Evolutionary conservation across 192 early-diverging fungal species (phyloP).

Genomic region (Haplosporangium gracile): DNA sequence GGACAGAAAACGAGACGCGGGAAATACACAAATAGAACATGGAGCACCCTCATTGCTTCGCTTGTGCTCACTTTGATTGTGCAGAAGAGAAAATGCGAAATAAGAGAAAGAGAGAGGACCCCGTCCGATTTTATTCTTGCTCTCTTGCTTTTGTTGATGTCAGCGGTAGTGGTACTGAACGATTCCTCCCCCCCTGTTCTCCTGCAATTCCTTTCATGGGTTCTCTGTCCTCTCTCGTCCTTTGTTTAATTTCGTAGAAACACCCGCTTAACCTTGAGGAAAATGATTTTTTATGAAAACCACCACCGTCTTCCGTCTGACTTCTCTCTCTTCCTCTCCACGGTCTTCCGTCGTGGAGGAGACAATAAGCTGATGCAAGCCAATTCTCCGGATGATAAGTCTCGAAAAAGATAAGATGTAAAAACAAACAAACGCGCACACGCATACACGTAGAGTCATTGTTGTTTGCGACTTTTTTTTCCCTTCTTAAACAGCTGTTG

Average conservation of each 20-base stretch:
- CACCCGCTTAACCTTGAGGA: neutral
- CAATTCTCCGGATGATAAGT: neutral
- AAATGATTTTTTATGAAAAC: neutral
- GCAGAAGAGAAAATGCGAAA: neutral
- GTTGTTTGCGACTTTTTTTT: neutral
- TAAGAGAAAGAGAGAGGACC: neutral
- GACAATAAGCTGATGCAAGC: neutral
- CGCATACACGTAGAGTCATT: neutral
- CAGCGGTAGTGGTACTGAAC: neutral
- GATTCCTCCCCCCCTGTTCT: neutral
- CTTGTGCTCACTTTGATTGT: neutral
- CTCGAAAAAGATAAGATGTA: neutral
- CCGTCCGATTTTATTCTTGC: neutral
- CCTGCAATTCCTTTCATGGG: neutral
- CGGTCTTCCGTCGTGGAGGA: neutral
- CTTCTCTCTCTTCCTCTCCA: neutral
- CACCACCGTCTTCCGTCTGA: neutral
- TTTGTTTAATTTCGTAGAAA: neutral
- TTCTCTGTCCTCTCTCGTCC: neutral
- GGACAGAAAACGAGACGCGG: neutral
- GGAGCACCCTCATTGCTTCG: neutral
- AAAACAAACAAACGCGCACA: neutral
- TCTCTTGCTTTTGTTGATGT: neutral
- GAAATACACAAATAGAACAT: neutral
- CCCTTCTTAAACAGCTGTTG: neutral